Conservation (phyloP, 495 filamentous ascomycete species). For the Bombardia bombarda region DNA sequence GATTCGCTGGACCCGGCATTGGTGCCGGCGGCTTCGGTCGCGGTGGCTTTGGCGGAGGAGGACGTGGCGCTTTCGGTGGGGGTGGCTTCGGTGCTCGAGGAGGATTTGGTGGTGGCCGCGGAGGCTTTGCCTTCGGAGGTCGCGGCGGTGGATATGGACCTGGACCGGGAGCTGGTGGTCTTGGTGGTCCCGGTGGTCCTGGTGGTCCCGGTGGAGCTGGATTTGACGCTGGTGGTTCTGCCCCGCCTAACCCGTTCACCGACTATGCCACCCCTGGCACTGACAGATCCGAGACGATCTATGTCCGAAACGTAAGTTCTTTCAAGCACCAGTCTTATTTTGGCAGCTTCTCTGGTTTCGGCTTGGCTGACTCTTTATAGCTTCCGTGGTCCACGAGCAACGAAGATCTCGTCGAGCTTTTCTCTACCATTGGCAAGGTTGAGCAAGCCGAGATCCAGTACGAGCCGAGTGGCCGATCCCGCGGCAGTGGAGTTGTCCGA, state of each 20-base stretch:
- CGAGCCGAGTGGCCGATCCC: constrained; percentile 90
- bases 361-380: constrained; percentile 39
- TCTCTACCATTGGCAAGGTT: constrained; percentile 96
- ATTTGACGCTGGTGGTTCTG: constrained; percentile 35
- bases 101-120: constrained; percentile 39
- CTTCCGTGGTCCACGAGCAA: constrained; percentile 98
- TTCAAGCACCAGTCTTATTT: background rate
- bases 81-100: constrained; percentile 32
- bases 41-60: constrained; percentile 49
- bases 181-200: constrained; percentile 38
- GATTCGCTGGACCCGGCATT: constrained; percentile 67
- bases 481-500: constrained; percentile 89
- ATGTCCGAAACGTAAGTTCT: constrained; percentile 87
- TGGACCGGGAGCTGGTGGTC: constrained; percentile 25
- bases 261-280: constrained; percentile 85
- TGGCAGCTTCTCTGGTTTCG: background rate
- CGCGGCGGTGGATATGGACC: constrained; percentile 31
- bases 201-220: constrained; percentile 34
- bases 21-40: constrained; percentile 47
- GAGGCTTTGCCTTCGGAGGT: constrained; percentile 40
- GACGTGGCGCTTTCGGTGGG: constrained; percentile 43
- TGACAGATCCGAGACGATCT: constrained; percentile 77
- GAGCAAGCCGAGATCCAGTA: constrained; percentile 98
- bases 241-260: constrained; percentile 90
- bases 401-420: constrained; percentile 90